A percentile compares a stretch with the other conserved stretches of the same genome.
Conservation (phyloP, 768 basidiomycete genomes). For the Boletus rubropictus region DNA sequence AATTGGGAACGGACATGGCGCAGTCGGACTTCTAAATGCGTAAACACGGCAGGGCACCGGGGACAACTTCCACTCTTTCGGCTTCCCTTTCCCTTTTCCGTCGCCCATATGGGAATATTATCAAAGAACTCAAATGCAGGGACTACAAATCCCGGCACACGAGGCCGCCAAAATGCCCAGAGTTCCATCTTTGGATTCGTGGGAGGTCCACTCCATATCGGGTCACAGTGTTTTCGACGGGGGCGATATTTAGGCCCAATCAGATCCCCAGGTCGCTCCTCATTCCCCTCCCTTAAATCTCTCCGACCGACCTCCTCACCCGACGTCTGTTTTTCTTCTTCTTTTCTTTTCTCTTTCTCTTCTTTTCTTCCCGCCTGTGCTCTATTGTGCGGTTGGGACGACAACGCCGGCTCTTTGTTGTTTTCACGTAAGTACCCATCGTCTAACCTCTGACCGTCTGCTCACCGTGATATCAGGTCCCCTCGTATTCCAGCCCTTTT, state of each 20-base stretch:
- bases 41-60: conserved; percentile 26
- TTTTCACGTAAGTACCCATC: conserved; percentile 29
- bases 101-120: conserved; percentile 26
- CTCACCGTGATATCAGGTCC: conserved; percentile 19
- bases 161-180: conserved; percentile 26
- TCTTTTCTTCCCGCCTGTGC: conserved; percentile 26
- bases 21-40: conserved; percentile 16
- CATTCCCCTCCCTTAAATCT: conserved; percentile 23
- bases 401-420: conserved; percentile 28
- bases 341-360: conserved; percentile 21
- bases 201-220: conserved; percentile 11
- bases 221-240: neutral
- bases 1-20: conserved; percentile 17
- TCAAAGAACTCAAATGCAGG: conserved; percentile 27
- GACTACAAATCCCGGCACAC: conserved; percentile 32
- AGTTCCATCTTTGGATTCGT: conserved; percentile 10
- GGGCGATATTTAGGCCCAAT: conserved; percentile 32
- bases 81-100: neutral
- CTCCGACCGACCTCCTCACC: conserved; percentile 29
- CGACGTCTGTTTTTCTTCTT: conserved; percentile 25
- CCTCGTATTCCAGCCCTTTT: conserved; percentile 31
- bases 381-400: conserved; percentile 32
- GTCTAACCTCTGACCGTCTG: neutral
- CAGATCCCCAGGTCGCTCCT: conserved; percentile 26
- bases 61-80: conserved; percentile 13